These are phyloP conservation scores for Pseudozyma sp. DNA, from an alignment of 1,284 basidiomycete genomes.

Conservation along the genomic window DNA sequence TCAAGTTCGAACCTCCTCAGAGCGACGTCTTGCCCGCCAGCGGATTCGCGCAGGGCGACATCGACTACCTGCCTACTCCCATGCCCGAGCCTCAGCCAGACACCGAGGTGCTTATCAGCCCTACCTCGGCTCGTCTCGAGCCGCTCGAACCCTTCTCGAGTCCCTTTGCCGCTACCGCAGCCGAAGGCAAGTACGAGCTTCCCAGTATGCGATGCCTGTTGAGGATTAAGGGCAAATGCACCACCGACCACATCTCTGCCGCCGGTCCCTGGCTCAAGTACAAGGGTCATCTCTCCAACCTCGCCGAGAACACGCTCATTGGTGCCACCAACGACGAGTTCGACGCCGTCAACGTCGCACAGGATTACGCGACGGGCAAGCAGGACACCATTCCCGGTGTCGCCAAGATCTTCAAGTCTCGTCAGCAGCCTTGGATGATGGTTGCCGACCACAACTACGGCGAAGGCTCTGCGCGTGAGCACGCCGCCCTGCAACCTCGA, in stretches of 20 bases:
- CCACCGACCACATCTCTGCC: constrained; percentile 78
- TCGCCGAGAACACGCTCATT: constrained; percentile 86
- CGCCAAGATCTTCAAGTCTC: constrained; percentile 62
- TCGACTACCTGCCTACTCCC: constrained; percentile 81
- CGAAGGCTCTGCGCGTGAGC: constrained; percentile 97
- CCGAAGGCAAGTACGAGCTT: constrained; percentile 77
- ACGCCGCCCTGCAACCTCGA: constrained; percentile 94
- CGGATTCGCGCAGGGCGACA: constrained; percentile 85
- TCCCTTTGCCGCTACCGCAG: constrained; percentile 74
- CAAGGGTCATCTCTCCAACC: constrained; percentile 90
- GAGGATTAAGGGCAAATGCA: constrained; percentile 95
- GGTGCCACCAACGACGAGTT: constrained; percentile 70
- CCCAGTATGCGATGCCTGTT: constrained; percentile 79
- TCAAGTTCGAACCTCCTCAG: constrained; percentile 86
- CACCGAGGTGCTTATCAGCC: constrained; percentile 78
- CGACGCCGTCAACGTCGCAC: constrained; percentile 70
- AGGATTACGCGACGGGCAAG: constrained; percentile 61
- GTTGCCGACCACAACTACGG: constrained; percentile 90
- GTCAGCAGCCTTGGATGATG: constrained; percentile 80
- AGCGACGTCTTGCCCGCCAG: constrained; percentile 85
- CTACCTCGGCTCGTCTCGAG: constrained; percentile 76
- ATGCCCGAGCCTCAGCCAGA: constrained; percentile 77
- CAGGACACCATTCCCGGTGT: constrained; percentile 65
- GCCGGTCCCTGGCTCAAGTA: constrained; percentile 88
- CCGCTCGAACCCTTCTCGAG: constrained; percentile 85